Evolutionary conservation across 1,284 basidiomycete genomes (phyloP).

Genomic region (Apiotrichum sp.): DNA sequence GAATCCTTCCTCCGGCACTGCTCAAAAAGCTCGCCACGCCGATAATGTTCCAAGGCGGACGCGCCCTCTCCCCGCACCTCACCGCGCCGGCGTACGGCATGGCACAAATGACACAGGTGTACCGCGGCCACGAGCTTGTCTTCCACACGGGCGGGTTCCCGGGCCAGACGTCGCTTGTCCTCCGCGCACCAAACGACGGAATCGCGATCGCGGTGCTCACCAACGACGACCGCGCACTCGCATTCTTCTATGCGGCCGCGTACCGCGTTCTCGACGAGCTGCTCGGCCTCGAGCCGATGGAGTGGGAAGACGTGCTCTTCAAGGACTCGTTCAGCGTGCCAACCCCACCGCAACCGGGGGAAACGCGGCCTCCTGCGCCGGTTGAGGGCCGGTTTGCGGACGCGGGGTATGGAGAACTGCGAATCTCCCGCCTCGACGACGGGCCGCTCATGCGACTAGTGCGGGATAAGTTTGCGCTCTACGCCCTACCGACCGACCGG

Average conservation of each 20-base stretch:
- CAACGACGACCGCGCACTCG: constrained; percentile 15
- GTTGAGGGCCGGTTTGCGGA: constrained; percentile 8
- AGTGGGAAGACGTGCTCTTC: constrained; percentile 11
- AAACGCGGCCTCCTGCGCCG: not conserved
- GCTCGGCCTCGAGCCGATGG: constrained; percentile 10
- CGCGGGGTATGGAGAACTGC: constrained; percentile 12
- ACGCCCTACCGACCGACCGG: not conserved
- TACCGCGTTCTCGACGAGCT: constrained; percentile 20
- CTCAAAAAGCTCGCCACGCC: constrained; percentile 7
- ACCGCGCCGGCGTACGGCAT: constrained; percentile 15
- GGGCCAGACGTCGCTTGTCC: constrained; percentile 12
- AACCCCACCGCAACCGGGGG: not conserved
- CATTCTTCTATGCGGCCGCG: constrained; percentile 6
- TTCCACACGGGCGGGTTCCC: constrained; percentile 19
- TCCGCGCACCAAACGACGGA: constrained; percentile 14
- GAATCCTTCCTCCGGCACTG: constrained; percentile 18
- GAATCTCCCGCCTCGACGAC: constrained; percentile 2
- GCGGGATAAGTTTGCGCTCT: not conserved
- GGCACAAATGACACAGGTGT: constrained; percentile 9
- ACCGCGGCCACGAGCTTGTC: constrained; percentile 16
- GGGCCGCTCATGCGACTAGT: not conserved
- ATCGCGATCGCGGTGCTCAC: constrained; percentile 16
- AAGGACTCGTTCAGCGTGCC: not conserved
- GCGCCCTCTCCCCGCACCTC: not conserved
- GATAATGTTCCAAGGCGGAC: not conserved